These are phyloP conservation scores for Fusarium bulbicola DNA, from an alignment of 2,329 filamentous ascomycete genomes.

Conservation along the genomic window DNA sequence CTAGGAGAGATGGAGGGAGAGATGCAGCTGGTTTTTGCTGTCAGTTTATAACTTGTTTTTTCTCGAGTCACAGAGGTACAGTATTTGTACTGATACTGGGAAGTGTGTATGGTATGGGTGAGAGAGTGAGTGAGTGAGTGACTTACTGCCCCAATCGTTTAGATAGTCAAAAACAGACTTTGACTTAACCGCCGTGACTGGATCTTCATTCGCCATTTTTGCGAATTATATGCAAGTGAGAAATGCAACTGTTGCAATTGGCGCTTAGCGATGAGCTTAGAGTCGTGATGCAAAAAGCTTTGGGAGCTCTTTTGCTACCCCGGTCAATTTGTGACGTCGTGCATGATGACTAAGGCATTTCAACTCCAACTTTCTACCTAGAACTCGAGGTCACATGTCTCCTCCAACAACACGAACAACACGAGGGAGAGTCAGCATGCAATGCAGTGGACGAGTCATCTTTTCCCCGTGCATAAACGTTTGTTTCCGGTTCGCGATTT, in stretches of 20 bases:
- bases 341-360: slow-evolving; percentile 29
- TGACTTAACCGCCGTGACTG: slow-evolving; percentile 27
- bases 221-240: slow-evolving; percentile 1
- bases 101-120: not conserved
- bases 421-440: not conserved
- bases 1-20: slow-evolving; percentile 63
- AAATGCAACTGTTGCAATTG: slow-evolving; percentile 23
- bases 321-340: slow-evolving; percentile 31
- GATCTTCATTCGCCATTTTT: slow-evolving; percentile 44
- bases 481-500: not conserved
- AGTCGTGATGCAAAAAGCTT: slow-evolving; percentile 33
- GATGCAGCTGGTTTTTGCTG: slow-evolving; percentile 56
- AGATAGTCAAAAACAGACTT: slow-evolving; percentile 49
- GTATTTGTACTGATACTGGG: not conserved
- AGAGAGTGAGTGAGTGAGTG: not conserved
- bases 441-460: not conserved
- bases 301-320: slow-evolving; percentile 8
- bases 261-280: not conserved
- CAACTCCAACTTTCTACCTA: not conserved
- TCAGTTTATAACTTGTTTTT: slow-evolving; percentile 10
- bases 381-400: slow-evolving; percentile 7
- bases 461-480: not conserved
- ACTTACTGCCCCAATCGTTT: slow-evolving; percentile 62
- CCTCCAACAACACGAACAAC: not conserved
- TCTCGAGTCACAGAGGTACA: not conserved